Conservation (phyloP, 2,329 filamentous ascomycete genomes). For the Parastagonospora avenae region DNA sequence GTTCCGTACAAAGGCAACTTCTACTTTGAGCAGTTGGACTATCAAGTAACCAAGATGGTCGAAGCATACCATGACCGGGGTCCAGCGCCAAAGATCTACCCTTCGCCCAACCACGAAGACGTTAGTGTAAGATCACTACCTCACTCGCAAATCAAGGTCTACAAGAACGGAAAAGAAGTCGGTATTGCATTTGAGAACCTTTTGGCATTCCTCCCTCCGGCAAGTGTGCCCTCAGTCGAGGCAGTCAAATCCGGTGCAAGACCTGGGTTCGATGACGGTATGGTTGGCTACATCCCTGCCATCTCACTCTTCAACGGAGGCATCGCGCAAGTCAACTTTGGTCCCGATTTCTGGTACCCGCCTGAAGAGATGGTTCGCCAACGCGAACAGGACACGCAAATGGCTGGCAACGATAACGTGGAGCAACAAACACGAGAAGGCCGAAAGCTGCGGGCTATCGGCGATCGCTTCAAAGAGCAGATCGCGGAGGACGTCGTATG, state of each 20-base stretch:
- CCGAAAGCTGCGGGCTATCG: conserved; percentile 62
- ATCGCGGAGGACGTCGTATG: conserved; percentile 93
- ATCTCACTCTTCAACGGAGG: conserved; percentile 92
- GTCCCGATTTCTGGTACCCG: conserved; percentile 89
- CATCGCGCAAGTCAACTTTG: conserved; percentile 91
- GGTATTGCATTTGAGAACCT: conserved; percentile 89
- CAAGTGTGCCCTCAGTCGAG: conserved; percentile 73
- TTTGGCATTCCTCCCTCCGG: conserved; percentile 87
- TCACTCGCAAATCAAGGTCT: conserved; percentile 82
- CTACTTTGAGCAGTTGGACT: conserved; percentile 92
- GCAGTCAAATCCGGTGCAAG: conserved; percentile 74
- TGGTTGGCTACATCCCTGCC: conserved; percentile 93
- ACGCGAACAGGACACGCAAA: conserved; percentile 40
- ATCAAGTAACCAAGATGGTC: conserved; percentile 84
- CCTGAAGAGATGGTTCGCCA: conserved; percentile 64
- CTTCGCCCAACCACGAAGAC: conserved; percentile 72
- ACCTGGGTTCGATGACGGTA: conserved; percentile 89
- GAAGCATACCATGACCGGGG: conserved; percentile 65
- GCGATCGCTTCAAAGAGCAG: conserved; percentile 86
- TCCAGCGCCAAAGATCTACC: conserved; percentile 67
- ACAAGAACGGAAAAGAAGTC: conserved; percentile 87
- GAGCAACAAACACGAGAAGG: conserved; percentile 28
- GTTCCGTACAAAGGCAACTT: conserved; percentile 93
- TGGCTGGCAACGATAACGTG: conserved; percentile 25
- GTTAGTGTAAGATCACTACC: conserved; percentile 85